A percentile compares a stretch with the other conserved stretches of the same genome.
These are phyloP conservation scores for Phytophthora colocasiae DNA, from an alignment of 352 stramenopile genomes.

Conservation along the genomic window DNA sequence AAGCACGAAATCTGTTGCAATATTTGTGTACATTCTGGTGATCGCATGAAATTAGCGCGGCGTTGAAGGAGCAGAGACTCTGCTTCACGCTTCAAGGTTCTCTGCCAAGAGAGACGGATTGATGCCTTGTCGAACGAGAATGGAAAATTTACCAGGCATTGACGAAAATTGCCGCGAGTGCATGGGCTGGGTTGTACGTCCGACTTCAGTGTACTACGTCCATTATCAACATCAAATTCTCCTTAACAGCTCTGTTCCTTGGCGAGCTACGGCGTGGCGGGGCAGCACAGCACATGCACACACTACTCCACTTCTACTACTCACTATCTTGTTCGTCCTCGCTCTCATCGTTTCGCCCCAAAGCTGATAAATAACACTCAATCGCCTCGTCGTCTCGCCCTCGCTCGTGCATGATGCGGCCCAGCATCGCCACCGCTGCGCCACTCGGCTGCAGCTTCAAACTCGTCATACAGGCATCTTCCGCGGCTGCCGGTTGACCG, in stretches of 20 bases:
- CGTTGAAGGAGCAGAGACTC: neutral
- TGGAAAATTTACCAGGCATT: slow-evolving; percentile 5
- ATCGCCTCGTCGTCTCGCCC: slow-evolving; percentile 60
- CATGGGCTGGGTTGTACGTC: neutral
- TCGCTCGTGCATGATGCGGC: slow-evolving; percentile 58
- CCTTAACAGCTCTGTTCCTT: slow-evolving; percentile 38
- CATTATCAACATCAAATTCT: slow-evolving; percentile 30
- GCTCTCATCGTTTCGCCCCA: slow-evolving; percentile 50
- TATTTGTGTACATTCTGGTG: no score
- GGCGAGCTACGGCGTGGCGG: slow-evolving; percentile 6
- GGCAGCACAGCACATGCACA: slow-evolving; percentile 16
- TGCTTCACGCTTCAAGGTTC: neutral
- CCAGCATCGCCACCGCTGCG: slow-evolving; percentile 56
- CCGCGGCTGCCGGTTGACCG: slow-evolving; percentile 50
- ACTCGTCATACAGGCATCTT: slow-evolving; percentile 64
- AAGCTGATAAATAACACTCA: slow-evolving; percentile 70
- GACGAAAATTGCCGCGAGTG: slow-evolving; percentile 2
- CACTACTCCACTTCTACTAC: slow-evolving; percentile 49
- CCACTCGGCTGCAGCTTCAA: slow-evolving; percentile 47
- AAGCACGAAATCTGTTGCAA: no score
- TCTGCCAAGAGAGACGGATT: slow-evolving; percentile 12
- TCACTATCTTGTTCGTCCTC: slow-evolving; percentile 37
- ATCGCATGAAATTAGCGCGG: no score
- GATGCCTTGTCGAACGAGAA: slow-evolving; percentile 1
- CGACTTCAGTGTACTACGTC: slow-evolving; percentile 18